phyloP scores from a whole-genome alignment of 2,329 filamentous ascomycete species.

The Peltaster fructicola region DNA sequence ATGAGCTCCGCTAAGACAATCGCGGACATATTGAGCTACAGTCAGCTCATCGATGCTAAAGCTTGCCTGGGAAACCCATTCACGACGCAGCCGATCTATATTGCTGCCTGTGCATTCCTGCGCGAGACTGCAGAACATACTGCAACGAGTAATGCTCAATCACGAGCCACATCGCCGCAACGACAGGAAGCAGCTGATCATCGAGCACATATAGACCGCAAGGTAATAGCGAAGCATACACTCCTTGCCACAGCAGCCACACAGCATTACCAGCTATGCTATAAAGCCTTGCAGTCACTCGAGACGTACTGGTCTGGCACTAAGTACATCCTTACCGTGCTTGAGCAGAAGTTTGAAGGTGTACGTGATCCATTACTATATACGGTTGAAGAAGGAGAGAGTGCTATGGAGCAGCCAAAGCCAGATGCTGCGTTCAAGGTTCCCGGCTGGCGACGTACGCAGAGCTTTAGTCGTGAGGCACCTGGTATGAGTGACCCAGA shows the following conservation, averaged over 20 bases:
- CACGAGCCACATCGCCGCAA: constrained; percentile 29
- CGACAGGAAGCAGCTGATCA: constrained; percentile 4
- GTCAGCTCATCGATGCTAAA: constrained; percentile 68
- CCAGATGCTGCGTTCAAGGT: constrained; percentile 32
- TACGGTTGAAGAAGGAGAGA: constrained; percentile 59
- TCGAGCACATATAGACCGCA: constrained; percentile 7
- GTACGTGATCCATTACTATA: constrained; percentile 58
- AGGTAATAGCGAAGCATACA: constrained; percentile 46
- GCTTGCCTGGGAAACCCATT: constrained; percentile 80
- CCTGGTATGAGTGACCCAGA: constrained; percentile 22
- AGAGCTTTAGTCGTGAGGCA: too few species aligned
- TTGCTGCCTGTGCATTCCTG: constrained; percentile 74
- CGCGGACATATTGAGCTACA: constrained; percentile 72
- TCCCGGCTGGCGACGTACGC: constrained; percentile 32
- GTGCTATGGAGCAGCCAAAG: constrained; percentile 38
- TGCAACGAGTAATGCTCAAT: constrained; percentile 43
- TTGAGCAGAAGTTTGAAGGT: constrained; percentile 76
- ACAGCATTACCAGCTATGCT: constrained; percentile 75
- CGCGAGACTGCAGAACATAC: constrained; percentile 63
- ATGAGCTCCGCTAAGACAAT: constrained; percentile 89
- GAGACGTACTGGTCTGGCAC: constrained; percentile 74
- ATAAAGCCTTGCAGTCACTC: constrained; percentile 65
- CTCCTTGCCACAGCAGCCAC: constrained; percentile 65
- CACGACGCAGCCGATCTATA: constrained; percentile 75
- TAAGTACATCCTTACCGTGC: constrained; percentile 68